These are phyloP conservation scores for Chlorella sp. DNA, from an alignment of 139 green algal species.

Conservation along the genomic window DNA sequence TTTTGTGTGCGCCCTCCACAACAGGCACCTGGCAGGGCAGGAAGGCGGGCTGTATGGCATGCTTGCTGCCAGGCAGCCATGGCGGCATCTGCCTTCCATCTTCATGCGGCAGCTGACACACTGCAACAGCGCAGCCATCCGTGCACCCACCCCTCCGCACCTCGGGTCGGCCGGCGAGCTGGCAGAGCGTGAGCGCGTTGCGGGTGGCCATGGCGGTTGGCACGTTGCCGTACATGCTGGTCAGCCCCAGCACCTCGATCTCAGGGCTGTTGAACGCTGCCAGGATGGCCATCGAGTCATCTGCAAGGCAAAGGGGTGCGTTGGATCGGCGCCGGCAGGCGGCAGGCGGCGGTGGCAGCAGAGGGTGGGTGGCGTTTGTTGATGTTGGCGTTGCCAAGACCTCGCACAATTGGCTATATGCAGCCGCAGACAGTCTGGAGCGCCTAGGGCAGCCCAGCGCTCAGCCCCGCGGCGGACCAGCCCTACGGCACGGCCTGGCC, in stretches of 20 bases:
- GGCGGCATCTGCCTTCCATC: too few relatives aligned
- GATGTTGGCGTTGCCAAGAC: too few relatives aligned
- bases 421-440: too few relatives aligned
- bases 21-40: slow-evolving; percentile 60
- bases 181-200: slow-evolving; percentile 77
- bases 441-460: too few relatives aligned
- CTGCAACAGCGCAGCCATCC: too few relatives aligned
- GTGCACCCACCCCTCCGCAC: too few relatives aligned
- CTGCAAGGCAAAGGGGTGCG: slow-evolving; percentile 33
- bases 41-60: not conserved
- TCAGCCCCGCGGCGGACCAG: too few relatives aligned
- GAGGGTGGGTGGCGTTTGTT: too few relatives aligned
- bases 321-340: not conserved
- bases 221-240: slow-evolving; percentile 89
- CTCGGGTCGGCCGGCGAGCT: slow-evolving; percentile 47
- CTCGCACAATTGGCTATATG: too few relatives aligned
- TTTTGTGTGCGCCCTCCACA: slow-evolving; percentile 51
- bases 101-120: too few relatives aligned
- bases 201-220: slow-evolving; percentile 71
- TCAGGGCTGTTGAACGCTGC: slow-evolving; percentile 77
- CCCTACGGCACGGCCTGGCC: too few relatives aligned
- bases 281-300: slow-evolving; percentile 87
- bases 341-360: not conserved
- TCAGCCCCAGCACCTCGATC: slow-evolving; percentile 80
- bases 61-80: too few relatives aligned